Base-by-base conservation (phyloP, 352 stramenopile species). In the Phytophthora europaea region DNA sequence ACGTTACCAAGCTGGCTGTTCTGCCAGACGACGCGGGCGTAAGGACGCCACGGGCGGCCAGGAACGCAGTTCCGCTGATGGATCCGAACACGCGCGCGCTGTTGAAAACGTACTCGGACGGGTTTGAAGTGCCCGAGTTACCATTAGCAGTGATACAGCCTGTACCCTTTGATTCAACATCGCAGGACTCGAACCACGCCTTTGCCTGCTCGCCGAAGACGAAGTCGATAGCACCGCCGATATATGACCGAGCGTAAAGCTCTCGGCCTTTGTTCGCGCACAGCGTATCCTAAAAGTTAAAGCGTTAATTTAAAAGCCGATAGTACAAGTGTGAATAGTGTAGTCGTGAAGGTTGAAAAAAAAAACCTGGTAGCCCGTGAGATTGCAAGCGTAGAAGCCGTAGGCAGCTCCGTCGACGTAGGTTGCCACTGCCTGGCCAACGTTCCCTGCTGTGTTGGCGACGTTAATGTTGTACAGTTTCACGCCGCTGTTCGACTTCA, bases 391-490 rank as follows among this genome's bases (percentile, higher is more conserved):
- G 50, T 73, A 67, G 26, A 73, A 73, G 3, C 57, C 65, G 40
- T 72, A 50, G 36, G 61, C 31, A 9, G 56, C 48, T 16, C n/a
- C 40, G 36, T 67, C 56, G n/a, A 67, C 65, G 28, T 58, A 72
- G 5, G 55, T 38, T 5, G 65, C 57, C 4, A 72, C 57, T 4
- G 56, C 66, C 34, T 73, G 66, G 6, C 66, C 66, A 43, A 63
- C 18, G 9, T 68, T 47, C 8, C 58, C 58, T 10, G 57, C 51
- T 4, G 66, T 61, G 50, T 73, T 73, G 40, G 66, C 66, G n/a
- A 68, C 23, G 51, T 73, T 73, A 23, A 73, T 6, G 50, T 73
- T 73, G 51, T 73, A 73, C 43, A 58, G 52, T 51, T 53, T 69
- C 33, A 69, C 50, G 13, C 61, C 61, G 20, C 60, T 67, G 7